A percentile compares a stretch with the other conserved stretches of the same genome.
phyloP scores from a whole-genome alignment of 331 rosid genomes.

The Prunus yedoensis region DNA sequence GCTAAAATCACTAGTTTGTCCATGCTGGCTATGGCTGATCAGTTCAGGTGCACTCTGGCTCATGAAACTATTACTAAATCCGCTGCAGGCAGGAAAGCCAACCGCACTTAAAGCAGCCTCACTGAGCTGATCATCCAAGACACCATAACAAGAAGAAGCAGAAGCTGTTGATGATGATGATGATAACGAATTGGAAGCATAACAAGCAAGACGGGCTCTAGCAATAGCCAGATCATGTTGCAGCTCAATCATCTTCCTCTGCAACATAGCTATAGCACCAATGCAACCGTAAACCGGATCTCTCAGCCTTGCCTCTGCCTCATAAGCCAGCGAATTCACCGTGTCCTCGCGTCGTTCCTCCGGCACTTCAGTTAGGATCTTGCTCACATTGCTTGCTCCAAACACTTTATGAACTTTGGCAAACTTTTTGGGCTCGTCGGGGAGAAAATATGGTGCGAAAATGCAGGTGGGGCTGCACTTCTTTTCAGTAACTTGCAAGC shows the following conservation, averaged over 20 bases:
- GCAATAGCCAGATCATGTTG: constrained; percentile 76
- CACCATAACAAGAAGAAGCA: constrained; percentile 10
- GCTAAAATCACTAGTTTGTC: constrained; percentile 45
- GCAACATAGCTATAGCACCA: constrained; percentile 75
- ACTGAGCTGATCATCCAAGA: constrained; percentile 34
- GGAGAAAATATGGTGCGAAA: constrained; percentile 77
- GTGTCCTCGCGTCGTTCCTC: constrained; percentile 82
- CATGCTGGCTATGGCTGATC: constrained; percentile 36
- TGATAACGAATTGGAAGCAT: constrained; percentile 19
- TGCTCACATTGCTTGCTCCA: constrained; percentile 95
- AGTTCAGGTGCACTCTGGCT: constrained; percentile 49
- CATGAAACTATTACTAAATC: constrained; percentile 37
- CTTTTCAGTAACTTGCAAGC: constrained; percentile 88
- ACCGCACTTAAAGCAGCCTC: constrained; percentile 34
- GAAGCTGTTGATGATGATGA: constrained; percentile 10
- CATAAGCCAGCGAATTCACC: constrained; percentile 75
- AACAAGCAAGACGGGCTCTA: constrained; percentile 70
- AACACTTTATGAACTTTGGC: constrained; percentile 90
- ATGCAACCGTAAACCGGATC: constrained; percentile 96
- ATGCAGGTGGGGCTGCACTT: constrained; percentile 73
- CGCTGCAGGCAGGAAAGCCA: constrained; percentile 43
- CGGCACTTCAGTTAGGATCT: constrained; percentile 76
- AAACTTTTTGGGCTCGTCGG: constrained; percentile 73
- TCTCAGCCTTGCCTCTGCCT: constrained; percentile 76
- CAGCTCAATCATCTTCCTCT: constrained; percentile 66